phyloP scores from a whole-genome alignment of 2,329 filamentous ascomycete genomes.

The Ceratocystis lukuohia region DNA sequence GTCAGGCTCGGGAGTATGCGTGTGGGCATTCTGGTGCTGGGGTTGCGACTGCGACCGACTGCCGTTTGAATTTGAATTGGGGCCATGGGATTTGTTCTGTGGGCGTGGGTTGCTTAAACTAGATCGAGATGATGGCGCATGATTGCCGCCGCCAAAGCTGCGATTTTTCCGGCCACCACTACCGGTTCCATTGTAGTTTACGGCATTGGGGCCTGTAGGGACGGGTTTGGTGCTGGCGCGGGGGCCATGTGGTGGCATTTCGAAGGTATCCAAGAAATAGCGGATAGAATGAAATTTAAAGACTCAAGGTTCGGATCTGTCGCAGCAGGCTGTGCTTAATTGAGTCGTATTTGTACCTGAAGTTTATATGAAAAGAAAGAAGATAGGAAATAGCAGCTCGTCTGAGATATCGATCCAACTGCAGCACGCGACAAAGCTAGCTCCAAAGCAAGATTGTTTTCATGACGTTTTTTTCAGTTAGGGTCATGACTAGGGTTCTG shows the following conservation, averaged over 20 bases:
- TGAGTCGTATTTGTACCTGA: not conserved
- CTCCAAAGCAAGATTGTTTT: not conserved
- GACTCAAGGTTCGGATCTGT: not conserved
- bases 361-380: not conserved
- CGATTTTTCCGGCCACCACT: conserved; percentile 6
- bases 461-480: not conserved
- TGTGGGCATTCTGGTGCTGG: not conserved
- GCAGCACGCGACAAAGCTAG: not conserved
- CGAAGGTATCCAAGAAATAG: not conserved
- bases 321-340: not conserved
- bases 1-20: conserved; percentile 10
- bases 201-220: conserved; percentile 5
- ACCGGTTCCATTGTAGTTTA: conserved; percentile 1
- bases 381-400: not conserved
- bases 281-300: not conserved
- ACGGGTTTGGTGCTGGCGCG: conserved; percentile 8
- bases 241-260: conserved; percentile 10
- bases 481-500: not conserved
- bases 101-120: not conserved
- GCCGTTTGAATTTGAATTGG: not conserved
- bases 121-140: not conserved
- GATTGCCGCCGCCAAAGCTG: conserved; percentile 6
- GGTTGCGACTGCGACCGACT: conserved; percentile 12
- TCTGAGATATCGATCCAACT: not conserved
- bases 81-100: conserved; percentile 1